A percentile compares a stretch with the other conserved stretches of the same genome.
Evolutionary conservation across 2,329 filamentous ascomycete species (phyloP).

Genomic region (Periconia sp.): DNA sequence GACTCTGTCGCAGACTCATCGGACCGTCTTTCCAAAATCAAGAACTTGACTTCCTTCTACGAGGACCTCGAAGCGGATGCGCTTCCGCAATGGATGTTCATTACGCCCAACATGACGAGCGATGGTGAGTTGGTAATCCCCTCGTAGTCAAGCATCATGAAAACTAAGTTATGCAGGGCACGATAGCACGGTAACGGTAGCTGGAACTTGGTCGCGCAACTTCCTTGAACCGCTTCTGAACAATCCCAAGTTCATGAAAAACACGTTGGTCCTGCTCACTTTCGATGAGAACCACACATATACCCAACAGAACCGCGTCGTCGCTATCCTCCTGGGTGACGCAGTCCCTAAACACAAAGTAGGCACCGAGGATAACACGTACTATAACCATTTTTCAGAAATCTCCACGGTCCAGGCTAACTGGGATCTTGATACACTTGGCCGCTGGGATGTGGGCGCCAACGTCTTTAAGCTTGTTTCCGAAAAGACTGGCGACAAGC

Average conservation of each 20-base stretch:
- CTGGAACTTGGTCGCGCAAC: constrained; percentile 66
- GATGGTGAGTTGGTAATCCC: constrained; percentile 56
- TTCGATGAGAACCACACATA: constrained; percentile 81
- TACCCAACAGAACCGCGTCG: constrained; percentile 65
- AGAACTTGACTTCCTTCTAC: constrained; percentile 72
- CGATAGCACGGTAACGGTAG: constrained; percentile 69
- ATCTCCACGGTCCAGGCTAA: constrained; percentile 50
- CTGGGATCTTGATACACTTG: constrained; percentile 49
- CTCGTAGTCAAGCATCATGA: background rate
- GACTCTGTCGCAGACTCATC: constrained; percentile 63
- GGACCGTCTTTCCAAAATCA: constrained; percentile 67
- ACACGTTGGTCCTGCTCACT: constrained; percentile 73
- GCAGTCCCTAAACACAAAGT: constrained; percentile 66
- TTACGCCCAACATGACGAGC: constrained; percentile 68
- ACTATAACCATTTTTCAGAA: constrained; percentile 52
- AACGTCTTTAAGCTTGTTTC: constrained; percentile 46
- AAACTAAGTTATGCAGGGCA: constrained; percentile 47
- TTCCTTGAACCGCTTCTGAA: constrained; percentile 72
- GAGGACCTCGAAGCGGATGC: constrained; percentile 23
- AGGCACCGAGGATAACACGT: constrained; percentile 69
- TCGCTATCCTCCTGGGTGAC: constrained; percentile 72
- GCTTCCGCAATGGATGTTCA: constrained; percentile 37
- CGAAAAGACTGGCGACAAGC: constrained; percentile 27
- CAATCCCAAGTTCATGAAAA: constrained; percentile 71
- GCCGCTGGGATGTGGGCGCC: constrained; percentile 51